These are phyloP conservation scores for Diddensiella santjacobensis DNA, from an alignment of 805 yeast species.

Conservation along the genomic window DNA sequence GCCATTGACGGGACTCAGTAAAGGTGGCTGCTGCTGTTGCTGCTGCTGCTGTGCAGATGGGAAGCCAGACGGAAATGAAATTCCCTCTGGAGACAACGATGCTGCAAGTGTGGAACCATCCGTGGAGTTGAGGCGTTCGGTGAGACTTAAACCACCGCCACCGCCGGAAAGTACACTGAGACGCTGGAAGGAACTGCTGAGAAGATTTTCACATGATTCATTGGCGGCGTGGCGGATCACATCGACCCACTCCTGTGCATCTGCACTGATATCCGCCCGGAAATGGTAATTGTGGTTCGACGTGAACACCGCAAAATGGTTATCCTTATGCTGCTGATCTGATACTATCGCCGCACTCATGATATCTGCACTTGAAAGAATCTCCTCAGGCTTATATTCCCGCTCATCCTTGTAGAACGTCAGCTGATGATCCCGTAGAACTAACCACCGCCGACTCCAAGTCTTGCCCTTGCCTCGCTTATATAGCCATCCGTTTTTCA, in stretches of 20 bases:
- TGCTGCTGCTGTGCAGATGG: background rate
- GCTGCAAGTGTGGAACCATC: too few relatives aligned
- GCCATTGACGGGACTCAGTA: background rate
- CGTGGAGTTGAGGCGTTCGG: background rate
- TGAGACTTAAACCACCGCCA: background rate
- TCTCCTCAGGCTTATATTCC: constrained; percentile 33
- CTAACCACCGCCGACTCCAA: constrained; percentile 37
- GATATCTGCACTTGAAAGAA: constrained; percentile 31
- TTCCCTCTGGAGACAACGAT: background rate
- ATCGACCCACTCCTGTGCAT: constrained; percentile 33
- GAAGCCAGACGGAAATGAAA: background rate
- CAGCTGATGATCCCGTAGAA: constrained; percentile 31
- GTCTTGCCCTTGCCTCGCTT: constrained; percentile 26
- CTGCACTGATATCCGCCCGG: constrained; percentile 26
- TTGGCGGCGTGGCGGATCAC: constrained; percentile 25
- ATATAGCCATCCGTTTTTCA: constrained; percentile 32
- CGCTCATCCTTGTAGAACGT: constrained; percentile 35
- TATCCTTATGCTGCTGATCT: constrained; percentile 19
- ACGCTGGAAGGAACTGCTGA: constrained; percentile 18
- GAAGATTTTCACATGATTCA: constrained; percentile 18
- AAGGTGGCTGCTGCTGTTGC: background rate
- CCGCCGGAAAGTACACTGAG: constrained; percentile 5
- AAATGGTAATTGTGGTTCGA: constrained; percentile 29
- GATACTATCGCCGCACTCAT: constrained; percentile 32
- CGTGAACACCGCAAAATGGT: constrained; percentile 34